phyloP scores from a whole-genome alignment of 345 rosid genomes.

The Brassica carinata region DNA sequence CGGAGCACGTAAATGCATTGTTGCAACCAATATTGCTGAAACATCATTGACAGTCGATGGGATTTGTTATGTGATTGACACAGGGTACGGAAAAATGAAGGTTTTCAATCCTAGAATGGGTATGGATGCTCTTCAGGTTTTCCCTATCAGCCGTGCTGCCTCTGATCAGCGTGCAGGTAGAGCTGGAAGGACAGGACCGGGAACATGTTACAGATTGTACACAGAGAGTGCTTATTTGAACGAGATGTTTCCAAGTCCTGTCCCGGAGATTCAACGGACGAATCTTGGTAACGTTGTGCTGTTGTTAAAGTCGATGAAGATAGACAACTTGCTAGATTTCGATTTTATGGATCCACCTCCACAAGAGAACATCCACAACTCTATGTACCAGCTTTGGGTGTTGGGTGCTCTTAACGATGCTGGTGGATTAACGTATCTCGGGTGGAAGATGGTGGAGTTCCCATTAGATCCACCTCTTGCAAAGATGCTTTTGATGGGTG shows the following conservation, averaged over 20 bases:
- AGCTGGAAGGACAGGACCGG: slow-evolving; percentile 99
- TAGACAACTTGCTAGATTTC: slow-evolving; percentile 87
- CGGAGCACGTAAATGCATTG: slow-evolving; percentile 87
- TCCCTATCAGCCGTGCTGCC: slow-evolving; percentile 93
- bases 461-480: slow-evolving; percentile 98
- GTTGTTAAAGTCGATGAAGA: slow-evolving; percentile 86
- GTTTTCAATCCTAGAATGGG: slow-evolving; percentile 99
- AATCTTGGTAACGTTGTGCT: slow-evolving; percentile 95
- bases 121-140: slow-evolving; percentile 98
- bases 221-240: slow-evolving; percentile 89
- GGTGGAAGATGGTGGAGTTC: slow-evolving; percentile 99
- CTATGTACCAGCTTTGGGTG: slow-evolving; percentile 99
- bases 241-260: slow-evolving; percentile 87
- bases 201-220: slow-evolving; percentile 89
- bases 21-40: slow-evolving; percentile 97
- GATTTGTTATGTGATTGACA: slow-evolving; percentile 84
- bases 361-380: slow-evolving; percentile 93
- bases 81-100: slow-evolving; percentile 96
- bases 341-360: slow-evolving; percentile 99
- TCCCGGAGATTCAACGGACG: slow-evolving; percentile 97
- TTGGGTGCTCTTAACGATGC: slow-evolving; percentile 91
- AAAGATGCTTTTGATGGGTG: slow-evolving; percentile 98
- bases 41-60: slow-evolving; percentile 98
- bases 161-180: slow-evolving; percentile 98
- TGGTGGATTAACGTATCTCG: slow-evolving; percentile 78